Conservation (phyloP, 495 filamentous ascomycete genomes). For the Tuber calosporum region DNA sequence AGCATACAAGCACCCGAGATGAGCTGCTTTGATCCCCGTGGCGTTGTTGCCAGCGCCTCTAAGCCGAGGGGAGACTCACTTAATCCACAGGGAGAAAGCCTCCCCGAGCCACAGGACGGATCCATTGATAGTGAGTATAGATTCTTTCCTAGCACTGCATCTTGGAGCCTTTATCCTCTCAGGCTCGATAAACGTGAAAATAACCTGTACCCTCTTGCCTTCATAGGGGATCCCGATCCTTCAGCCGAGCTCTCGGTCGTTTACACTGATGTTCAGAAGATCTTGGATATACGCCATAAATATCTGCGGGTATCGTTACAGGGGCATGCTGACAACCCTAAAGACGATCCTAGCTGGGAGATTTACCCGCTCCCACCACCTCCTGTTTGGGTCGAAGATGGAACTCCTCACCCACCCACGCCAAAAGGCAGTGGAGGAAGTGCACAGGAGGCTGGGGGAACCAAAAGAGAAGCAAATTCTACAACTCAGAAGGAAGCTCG, state of each 20-base stretch:
- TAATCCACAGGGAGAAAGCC: slow-evolving; percentile 20
- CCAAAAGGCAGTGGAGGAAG: background rate
- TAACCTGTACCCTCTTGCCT: slow-evolving; percentile 29
- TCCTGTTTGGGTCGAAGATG: slow-evolving; percentile 73
- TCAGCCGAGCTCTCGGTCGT: slow-evolving; percentile 74
- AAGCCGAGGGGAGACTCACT: slow-evolving; percentile 5
- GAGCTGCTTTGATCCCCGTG: slow-evolving; percentile 37
- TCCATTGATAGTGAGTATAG: slow-evolving; percentile 24
- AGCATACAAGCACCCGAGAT: slow-evolving; percentile 32
- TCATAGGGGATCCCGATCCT: slow-evolving; percentile 57
- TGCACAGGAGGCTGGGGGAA: slow-evolving; percentile 31
- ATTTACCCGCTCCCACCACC: slow-evolving; percentile 88
- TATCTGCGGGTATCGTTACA: slow-evolving; percentile 87
- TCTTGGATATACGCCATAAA: slow-evolving; percentile 77
- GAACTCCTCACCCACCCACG: slow-evolving; percentile 31
- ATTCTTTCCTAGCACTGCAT: background rate
- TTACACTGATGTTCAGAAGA: slow-evolving; percentile 75
- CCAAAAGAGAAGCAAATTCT: slow-evolving; percentile 15
- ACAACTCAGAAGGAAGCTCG: slow-evolving; percentile 48
- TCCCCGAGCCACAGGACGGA: slow-evolving; percentile 30
- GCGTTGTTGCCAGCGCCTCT: slow-evolving; percentile 17
- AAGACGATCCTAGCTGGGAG: slow-evolving; percentile 71
- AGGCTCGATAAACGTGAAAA: slow-evolving; percentile 19
- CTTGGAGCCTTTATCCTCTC: slow-evolving; percentile 7
- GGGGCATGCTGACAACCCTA: slow-evolving; percentile 70